A percentile compares a stretch with the other conserved stretches of the same genome.
phyloP scores from a whole-genome alignment of 768 basidiomycete species.

The Leccinum aurantiacum region DNA sequence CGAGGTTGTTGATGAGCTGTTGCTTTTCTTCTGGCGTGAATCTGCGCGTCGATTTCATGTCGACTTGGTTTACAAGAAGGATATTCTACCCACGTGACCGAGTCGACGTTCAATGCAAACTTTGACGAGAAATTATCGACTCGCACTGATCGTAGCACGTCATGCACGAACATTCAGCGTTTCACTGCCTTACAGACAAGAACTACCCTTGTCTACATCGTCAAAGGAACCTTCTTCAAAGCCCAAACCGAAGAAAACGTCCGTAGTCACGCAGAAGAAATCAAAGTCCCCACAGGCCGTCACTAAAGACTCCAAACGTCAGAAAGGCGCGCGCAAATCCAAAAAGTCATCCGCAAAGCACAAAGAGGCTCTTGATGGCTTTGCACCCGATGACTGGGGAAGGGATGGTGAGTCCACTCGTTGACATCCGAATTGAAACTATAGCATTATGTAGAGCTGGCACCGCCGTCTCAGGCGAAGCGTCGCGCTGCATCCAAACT shows the following conservation, averaged over 20 bases:
- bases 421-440: not conserved
- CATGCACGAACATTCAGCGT: slow-evolving; percentile 13
- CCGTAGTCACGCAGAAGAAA: slow-evolving; percentile 2
- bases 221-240: not conserved
- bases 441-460: slow-evolving; percentile 8
- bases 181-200: slow-evolving; percentile 2
- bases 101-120: slow-evolving; percentile 9
- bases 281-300: not conserved
- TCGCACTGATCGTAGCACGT: slow-evolving; percentile 15
- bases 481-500: slow-evolving; percentile 2
- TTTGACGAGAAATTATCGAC: slow-evolving; percentile 6
- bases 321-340: slow-evolving; percentile 5
- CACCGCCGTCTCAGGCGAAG: slow-evolving; percentile 10
- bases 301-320: not conserved
- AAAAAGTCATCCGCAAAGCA: not conserved
- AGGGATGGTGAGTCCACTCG: slow-evolving; percentile 20
- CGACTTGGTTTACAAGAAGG: too few species aligned
- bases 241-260: slow-evolving; percentile 1
- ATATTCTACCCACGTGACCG: not conserved
- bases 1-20: slow-evolving; percentile 73
- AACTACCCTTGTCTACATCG: not conserved
- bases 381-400: slow-evolving; percentile 22
- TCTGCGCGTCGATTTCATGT: slow-evolving; percentile 34
- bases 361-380: slow-evolving; percentile 2
- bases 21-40: slow-evolving; percentile 70